Percentiles rank a stretch among this genome's conserved stretches.
phyloP scores from a whole-genome alignment of 2,329 filamentous ascomycete species.

The Trichoderma aggressivum region DNA sequence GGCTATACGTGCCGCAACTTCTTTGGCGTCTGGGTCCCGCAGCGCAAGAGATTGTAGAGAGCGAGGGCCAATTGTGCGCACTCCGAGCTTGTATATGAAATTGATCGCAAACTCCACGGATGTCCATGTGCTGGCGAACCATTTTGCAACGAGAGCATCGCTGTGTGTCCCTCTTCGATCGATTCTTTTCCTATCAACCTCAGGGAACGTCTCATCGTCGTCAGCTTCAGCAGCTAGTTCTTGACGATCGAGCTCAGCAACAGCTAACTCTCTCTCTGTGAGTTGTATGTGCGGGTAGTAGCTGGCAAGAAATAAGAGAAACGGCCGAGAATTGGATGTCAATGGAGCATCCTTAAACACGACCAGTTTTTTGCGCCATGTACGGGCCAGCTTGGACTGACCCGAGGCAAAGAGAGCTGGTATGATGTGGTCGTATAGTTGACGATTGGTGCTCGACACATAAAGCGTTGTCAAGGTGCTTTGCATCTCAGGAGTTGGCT shows the following conservation, averaged over 20 bases:
- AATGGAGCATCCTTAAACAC: constrained; percentile 42
- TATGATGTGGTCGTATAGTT: constrained; percentile 51
- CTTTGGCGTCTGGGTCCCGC: constrained; percentile 54
- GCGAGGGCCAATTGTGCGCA: constrained; percentile 69
- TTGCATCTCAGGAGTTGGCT: constrained; percentile 37
- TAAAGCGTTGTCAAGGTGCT: constrained; percentile 46
- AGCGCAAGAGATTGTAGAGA: constrained; percentile 75
- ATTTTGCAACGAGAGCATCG: constrained; percentile 66
- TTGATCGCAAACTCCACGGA: constrained; percentile 69
- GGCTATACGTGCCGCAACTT: constrained; percentile 56
- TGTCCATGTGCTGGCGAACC: constrained; percentile 72
- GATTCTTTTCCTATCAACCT: constrained; percentile 17
- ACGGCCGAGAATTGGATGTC: constrained; percentile 41
- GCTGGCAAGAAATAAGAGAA: constrained; percentile 45
- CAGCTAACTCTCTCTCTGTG: constrained; percentile 34
- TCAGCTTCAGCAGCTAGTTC: not conserved
- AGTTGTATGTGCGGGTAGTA: constrained; percentile 45
- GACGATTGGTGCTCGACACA: constrained; percentile 39
- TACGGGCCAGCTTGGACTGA: constrained; percentile 39
- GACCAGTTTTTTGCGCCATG: constrained; percentile 47
- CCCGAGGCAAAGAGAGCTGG: constrained; percentile 50
- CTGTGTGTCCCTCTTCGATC: constrained; percentile 25
- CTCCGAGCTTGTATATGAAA: constrained; percentile 65
- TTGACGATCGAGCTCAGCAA: constrained; percentile 20
- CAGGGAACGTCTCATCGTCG: not conserved